Percentiles rank a stretch among this genome's conserved stretches.
Conservation (phyloP, 2,329 filamentous ascomycete species). For the Paraphaeosphaeria sporulosa region DNA sequence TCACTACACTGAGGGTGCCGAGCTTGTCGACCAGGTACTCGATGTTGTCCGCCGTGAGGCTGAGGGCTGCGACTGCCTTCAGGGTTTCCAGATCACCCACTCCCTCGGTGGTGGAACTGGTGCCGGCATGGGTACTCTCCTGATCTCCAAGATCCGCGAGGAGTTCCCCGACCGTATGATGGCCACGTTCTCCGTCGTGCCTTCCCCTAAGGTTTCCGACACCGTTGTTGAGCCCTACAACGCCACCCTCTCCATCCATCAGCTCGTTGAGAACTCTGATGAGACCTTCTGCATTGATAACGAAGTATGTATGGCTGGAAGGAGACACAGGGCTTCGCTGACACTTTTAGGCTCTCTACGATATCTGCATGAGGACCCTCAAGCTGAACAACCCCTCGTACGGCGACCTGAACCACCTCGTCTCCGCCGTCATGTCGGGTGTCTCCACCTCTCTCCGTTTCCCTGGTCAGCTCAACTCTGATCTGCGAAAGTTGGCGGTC, state of each 20-base stretch:
- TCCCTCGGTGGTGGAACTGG: constrained; percentile 99
- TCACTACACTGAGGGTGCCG: constrained; percentile 99
- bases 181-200: constrained; percentile 99
- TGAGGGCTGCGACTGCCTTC: constrained; percentile 98
- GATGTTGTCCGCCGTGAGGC: constrained; percentile 99
- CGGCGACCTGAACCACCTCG: constrained; percentile 98
- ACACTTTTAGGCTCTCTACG: constrained; percentile 79
- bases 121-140: constrained; percentile 99
- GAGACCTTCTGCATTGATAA: constrained; percentile 99
- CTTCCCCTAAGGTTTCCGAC: constrained; percentile 99
- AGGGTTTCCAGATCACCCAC: constrained; percentile 99
- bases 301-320: constrained; percentile 64
- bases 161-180: constrained; percentile 99
- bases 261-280: constrained; percentile 99
- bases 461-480: constrained; percentile 99
- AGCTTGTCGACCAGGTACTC: constrained; percentile 97
- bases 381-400: constrained; percentile 99
- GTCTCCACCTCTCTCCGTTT: constrained; percentile 98
- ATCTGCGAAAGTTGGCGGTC: constrained; percentile 98
- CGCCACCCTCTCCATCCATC: constrained; percentile 97
- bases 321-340: background rate
- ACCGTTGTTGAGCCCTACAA: constrained; percentile 99
- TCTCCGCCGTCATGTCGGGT: constrained; percentile 99
- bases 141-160: constrained; percentile 99
- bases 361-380: constrained; percentile 99